Base-by-base conservation (phyloP, 73 alveolate genomes). In the Paramecium sonneborni region DNA sequence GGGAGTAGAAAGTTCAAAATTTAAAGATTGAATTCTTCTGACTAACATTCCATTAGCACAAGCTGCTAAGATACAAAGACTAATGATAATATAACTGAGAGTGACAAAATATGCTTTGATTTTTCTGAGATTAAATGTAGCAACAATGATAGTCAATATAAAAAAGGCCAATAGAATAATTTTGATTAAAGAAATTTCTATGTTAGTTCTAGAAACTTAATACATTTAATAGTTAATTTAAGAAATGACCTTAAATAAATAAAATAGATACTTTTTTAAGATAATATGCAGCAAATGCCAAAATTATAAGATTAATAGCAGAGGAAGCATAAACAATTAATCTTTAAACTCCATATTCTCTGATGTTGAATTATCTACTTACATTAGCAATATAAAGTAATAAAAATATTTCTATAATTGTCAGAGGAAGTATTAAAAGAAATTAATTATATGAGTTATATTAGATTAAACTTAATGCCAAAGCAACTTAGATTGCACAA, bases 281-380 rank as follows among this genome's bases (percentile, higher is more conserved):
- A 28, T 62, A 30, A 32, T 30, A 62, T 26, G 84, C 84, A 23
- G 68, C 84, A 62, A 62, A 62, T 30, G 44, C 84, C 44, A 62
- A 62, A 62, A 21, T 23, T 26, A 62, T 26, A 11, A 62, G 24
- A 62, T 62, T 62, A 62, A 32, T 32, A 26, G 48, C 84, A 62
- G 84, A 62, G 2, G 52, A 23, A 30, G 48, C 46, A 62, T 62
- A 62, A 30, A 62, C 46, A 3, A 62, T 62, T 26, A 62, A 62
- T 62, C 84, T 62, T 62, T 62, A 7, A 62, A 62, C 84, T 30
- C 84, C 84, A 28, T 62, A 62, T 24, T 62, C 84, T 57, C 76
- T 57, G 3, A 57, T 57, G 14, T 57, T 57, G 76, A 57, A 57
- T 5, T 57, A 14, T 62, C 84, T 62, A 32, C 84, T 62, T 21